These are phyloP conservation scores for Aegilops umbellulata DNA, from an alignment of 176 grass and related monocot species.

Conservation along the genomic window DNA sequence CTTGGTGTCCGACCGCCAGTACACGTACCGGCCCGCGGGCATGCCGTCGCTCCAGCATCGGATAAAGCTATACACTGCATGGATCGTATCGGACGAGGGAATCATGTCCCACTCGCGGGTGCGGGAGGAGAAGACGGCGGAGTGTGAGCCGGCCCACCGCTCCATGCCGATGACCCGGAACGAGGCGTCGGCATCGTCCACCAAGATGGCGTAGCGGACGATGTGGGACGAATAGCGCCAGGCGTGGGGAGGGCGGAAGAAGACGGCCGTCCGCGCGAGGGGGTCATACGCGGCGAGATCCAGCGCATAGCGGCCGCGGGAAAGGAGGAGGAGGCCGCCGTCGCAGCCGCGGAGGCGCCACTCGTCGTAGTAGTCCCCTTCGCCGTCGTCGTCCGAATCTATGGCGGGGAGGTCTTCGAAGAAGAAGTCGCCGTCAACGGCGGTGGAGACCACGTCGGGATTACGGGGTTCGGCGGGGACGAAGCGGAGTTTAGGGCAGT, in stretches of 20 bases:
- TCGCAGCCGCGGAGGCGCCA: slow-evolving; percentile 8
- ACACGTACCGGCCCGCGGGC: slow-evolving; percentile 4
- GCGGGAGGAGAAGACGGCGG: slow-evolving; percentile 13
- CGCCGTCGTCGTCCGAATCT: not conserved
- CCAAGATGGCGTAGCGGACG: not conserved
- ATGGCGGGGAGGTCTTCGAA: not conserved
- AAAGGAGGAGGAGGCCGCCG: slow-evolving; percentile 16
- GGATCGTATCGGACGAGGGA: not conserved
- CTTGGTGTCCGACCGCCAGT: slow-evolving; percentile 24
- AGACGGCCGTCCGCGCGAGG: slow-evolving; percentile 1
- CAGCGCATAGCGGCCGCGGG: not conserved
- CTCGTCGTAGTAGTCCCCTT: not conserved
- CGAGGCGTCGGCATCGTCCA: not conserved
- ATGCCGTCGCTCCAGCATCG: not conserved
- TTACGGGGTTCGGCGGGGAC: not conserved
- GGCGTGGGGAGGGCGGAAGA: not conserved
- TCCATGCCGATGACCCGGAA: slow-evolving; percentile 3
- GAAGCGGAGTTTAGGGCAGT: not conserved
- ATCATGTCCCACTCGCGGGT: not conserved
- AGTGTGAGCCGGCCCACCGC: not conserved
- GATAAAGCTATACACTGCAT: not conserved
- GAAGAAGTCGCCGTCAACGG: not conserved
- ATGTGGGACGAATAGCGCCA: not conserved
- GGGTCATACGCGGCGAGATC: slow-evolving; percentile 32
- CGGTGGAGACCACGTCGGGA: not conserved